Evolutionary conservation across 1,284 basidiomycete species (phyloP).

Genomic region (Mycena sp.): DNA sequence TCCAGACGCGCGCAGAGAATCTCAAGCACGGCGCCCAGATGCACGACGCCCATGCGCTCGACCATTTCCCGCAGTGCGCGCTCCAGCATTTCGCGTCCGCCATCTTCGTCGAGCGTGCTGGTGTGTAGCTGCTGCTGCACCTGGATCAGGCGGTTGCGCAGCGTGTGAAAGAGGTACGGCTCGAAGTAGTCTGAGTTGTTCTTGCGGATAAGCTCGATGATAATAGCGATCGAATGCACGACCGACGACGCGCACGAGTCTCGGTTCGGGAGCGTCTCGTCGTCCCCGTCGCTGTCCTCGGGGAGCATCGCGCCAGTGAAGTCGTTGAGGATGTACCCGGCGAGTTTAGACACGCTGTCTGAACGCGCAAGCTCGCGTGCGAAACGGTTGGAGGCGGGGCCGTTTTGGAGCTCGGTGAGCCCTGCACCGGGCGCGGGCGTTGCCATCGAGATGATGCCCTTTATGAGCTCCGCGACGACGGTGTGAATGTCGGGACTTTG

Average conservation of each 20-base stretch:
- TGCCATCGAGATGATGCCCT: conserved; percentile 94
- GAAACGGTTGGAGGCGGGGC: conserved; percentile 86
- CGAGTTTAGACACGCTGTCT: conserved; percentile 78
- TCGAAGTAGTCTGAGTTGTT: conserved; percentile 99
- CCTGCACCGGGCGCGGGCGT: conserved; percentile 86
- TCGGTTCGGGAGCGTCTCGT: conserved; percentile 61
- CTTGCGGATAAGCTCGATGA: conserved; percentile 97
- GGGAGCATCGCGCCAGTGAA: conserved; percentile 47
- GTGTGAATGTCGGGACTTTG: conserved; percentile 85
- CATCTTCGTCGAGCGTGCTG: conserved; percentile 55
- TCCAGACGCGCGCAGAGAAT: conserved; percentile 79
- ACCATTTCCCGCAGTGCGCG: conserved; percentile 88
- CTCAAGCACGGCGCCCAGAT: conserved; percentile 88
- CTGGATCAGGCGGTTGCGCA: conserved; percentile 90
- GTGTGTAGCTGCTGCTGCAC: conserved; percentile 76
- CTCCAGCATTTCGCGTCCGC: conserved; percentile 78
- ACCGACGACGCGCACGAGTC: conserved; percentile 90
- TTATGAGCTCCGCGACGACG: conserved; percentile 92
- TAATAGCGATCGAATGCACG: conserved; percentile 87
- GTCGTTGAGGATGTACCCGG: conserved; percentile 84
- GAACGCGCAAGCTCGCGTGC: conserved; percentile 89
- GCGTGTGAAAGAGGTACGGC: conserved; percentile 96
- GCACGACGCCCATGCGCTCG: conserved; percentile 92
- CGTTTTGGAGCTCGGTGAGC: conserved; percentile 71
- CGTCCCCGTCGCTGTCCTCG: conserved; percentile 14